Conservation (phyloP, 352 stramenopile species). For the Phytophthora meadii region DNA sequence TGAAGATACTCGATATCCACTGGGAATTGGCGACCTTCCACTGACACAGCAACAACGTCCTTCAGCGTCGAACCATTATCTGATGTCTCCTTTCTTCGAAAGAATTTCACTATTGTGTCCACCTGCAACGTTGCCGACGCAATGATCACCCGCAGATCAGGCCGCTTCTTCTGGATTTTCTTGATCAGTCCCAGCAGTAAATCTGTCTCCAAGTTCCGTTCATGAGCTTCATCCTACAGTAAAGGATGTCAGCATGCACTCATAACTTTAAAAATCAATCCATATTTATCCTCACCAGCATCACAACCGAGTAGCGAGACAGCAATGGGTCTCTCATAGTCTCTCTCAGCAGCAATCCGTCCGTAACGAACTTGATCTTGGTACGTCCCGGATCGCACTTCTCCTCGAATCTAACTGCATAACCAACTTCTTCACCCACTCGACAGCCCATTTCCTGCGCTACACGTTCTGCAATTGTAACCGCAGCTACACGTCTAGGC, state of each 20-base stretch:
- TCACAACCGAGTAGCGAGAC: conserved; percentile 82
- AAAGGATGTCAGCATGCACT: neutral
- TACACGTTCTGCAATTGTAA: conserved; percentile 98
- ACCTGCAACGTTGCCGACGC: conserved; percentile 83
- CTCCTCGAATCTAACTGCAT: conserved; percentile 99
- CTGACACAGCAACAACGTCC: conserved; percentile 71
- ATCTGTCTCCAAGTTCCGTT: conserved; percentile 94
- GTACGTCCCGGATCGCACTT: conserved; percentile 88
- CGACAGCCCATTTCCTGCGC: conserved; percentile 96
- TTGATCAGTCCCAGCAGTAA: conserved; percentile 95
- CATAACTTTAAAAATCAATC: neutral
- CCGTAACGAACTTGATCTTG: conserved; percentile 99
- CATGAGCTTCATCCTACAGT: conserved; percentile 93
- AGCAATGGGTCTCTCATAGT: conserved; percentile 85
- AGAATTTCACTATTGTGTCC: conserved; percentile 92
- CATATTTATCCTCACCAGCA: conserved; percentile 52
- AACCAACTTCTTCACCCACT: conserved; percentile 95
- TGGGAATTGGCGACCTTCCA: conserved; percentile 90
- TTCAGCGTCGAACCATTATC: conserved; percentile 17
- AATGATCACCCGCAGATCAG: conserved; percentile 89
- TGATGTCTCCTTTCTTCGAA: conserved; percentile 60
- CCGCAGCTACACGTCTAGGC: conserved; percentile 96
- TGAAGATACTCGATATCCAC: conserved; percentile 93
- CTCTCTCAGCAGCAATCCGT: conserved; percentile 98
- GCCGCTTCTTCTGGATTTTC: conserved; percentile 93